A percentile compares a stretch with the other conserved stretches of the same genome.
Evolutionary conservation across 116 monocot species (phyloP).

Genomic region (Trichopus zeylanicus): DNA sequence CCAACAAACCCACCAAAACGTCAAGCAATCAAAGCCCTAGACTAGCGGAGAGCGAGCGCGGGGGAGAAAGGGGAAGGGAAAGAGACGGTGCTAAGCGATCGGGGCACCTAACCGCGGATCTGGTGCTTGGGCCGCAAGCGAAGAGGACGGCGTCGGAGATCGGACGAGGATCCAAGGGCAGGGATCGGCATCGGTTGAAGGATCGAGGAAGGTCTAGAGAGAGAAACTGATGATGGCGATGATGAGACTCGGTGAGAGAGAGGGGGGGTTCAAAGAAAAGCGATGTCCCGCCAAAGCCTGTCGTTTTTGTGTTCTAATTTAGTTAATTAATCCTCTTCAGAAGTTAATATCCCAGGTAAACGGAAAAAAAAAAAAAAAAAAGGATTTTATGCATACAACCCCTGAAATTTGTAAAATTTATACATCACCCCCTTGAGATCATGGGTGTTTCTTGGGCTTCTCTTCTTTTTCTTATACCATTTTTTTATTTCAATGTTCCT

Average conservation of each 20-base stretch:
- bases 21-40: neutral
- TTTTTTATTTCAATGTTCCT: no score
- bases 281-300: conserved; percentile 39
- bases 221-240: conserved; percentile 2
- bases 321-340: no score
- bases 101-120: conserved; percentile 31
- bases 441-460: no score
- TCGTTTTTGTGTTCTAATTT: conserved; percentile 8
- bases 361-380: no score
- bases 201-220: conserved; percentile 10
- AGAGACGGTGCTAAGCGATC: conserved; percentile 8
- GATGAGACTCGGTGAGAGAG: neutral
- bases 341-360: no score
- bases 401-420: no score
- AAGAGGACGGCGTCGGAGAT: no score
- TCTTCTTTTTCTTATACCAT: no score
- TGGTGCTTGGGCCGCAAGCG: conserved; percentile 26
- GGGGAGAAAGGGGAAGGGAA: conserved; percentile 1
- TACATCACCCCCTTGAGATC: no score
- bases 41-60: no score
- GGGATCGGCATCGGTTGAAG: neutral
- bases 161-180: no score
- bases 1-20: neutral
- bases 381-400: no score
- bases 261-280: conserved; percentile 22